phyloP scores from a whole-genome alignment of 345 rosid genomes.

The Linum lewisii region DNA sequence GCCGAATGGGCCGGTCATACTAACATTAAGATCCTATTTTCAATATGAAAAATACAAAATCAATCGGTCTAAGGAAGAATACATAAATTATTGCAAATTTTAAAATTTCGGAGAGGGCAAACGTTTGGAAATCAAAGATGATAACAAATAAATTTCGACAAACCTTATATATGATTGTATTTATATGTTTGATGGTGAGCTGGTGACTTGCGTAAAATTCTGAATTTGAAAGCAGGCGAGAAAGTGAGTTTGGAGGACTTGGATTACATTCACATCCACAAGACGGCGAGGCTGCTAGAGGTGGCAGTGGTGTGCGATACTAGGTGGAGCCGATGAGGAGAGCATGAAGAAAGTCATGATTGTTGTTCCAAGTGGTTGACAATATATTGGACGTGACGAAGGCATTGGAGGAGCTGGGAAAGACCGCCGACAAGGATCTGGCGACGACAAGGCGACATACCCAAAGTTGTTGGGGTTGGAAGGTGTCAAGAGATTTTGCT shows the following conservation, averaged over 20 bases:
- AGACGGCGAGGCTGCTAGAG: conserved; percentile 2
- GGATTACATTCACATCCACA: not conserved
- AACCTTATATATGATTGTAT: too few relatives aligned
- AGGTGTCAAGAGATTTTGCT: not conserved
- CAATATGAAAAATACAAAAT: too few relatives aligned
- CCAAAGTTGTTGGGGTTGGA: not conserved
- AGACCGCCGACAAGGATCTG: conserved; percentile 4
- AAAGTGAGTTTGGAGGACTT: too few relatives aligned
- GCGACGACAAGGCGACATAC: not conserved
- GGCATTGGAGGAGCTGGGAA: conserved; percentile 3
- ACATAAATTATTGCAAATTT: too few relatives aligned
- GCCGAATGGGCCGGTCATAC: too few relatives aligned
- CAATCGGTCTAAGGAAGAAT: too few relatives aligned
- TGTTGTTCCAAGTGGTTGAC: conserved; percentile 4
- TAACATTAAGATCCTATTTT: too few relatives aligned
- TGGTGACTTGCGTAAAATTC: too few relatives aligned
- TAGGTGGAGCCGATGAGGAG: not conserved
- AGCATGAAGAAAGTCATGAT: not conserved
- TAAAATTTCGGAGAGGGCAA: too few relatives aligned
- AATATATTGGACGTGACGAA: conserved; percentile 2
- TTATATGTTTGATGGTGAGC: too few relatives aligned
- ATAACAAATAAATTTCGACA: too few relatives aligned
- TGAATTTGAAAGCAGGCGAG: not conserved
- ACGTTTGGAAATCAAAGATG: too few relatives aligned
- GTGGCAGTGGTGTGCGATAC: not conserved